Evolutionary conservation across 495 filamentous ascomycete genomes (phyloP).

Genomic region (Trichoderma gamsii): DNA sequence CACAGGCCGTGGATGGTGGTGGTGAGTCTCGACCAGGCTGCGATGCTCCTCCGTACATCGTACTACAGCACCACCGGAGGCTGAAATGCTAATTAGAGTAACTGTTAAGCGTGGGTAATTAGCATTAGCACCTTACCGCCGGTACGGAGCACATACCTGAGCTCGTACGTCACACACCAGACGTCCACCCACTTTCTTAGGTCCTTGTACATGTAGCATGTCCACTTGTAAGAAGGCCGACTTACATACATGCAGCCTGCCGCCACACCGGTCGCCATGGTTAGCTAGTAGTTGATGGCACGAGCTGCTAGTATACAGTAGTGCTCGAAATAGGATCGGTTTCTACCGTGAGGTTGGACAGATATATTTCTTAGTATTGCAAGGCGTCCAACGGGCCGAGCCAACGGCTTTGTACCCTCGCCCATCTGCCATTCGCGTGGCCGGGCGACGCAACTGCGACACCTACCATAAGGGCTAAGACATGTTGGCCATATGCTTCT

Average conservation of each 20-base stretch:
- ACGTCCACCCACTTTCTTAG: not conserved
- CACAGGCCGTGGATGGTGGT: not conserved
- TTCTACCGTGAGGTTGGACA: not conserved
- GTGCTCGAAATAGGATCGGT: not conserved
- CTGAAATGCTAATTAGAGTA: not conserved
- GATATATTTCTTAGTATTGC: not conserved
- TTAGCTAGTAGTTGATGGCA: not conserved
- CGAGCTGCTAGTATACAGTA: constrained; percentile 2
- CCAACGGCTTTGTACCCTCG: not conserved
- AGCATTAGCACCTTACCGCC: too few relatives aligned
- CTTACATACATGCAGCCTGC: constrained; percentile 9
- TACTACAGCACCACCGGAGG: not conserved
- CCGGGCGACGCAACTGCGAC: not conserved
- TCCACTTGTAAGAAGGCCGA: not conserved
- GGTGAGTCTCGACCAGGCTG: not conserved
- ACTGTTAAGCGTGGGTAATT: not conserved
- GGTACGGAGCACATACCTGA: not conserved
- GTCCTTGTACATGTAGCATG: not conserved
- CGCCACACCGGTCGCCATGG: not conserved
- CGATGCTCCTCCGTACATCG: not conserved
- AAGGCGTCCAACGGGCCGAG: constrained; percentile 1
- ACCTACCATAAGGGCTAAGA: not conserved
- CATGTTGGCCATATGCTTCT: not conserved
- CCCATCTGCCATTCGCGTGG: constrained; percentile 6
- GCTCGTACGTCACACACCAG: not conserved